A percentile compares a stretch with the other conserved stretches of the same genome.
Evolutionary conservation across 176 grass and related monocot species (phyloP).

Genomic region (Avena insularis): DNA sequence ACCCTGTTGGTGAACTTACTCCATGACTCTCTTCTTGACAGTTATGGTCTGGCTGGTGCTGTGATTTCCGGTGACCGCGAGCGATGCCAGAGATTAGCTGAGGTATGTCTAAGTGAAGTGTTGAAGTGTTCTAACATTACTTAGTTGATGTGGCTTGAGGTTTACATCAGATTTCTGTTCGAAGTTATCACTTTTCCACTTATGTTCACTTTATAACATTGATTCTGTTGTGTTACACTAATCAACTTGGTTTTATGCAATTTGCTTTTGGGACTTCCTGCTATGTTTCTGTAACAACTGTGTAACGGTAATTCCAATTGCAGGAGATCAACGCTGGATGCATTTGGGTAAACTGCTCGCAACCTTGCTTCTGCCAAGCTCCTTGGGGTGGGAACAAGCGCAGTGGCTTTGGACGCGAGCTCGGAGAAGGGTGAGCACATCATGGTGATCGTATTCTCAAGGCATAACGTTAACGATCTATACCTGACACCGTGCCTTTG

Average conservation of each 20-base stretch:
- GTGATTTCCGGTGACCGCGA: slow-evolving; percentile 79
- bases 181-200: not conserved
- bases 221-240: not conserved
- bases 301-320: not conserved
- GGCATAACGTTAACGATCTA: not conserved
- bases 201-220: slow-evolving; percentile 17
- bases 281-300: not conserved
- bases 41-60: slow-evolving; percentile 90
- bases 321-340: slow-evolving; percentile 76
- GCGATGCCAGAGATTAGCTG: slow-evolving; percentile 79
- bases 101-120: slow-evolving; percentile 67
- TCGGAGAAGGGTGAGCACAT: slow-evolving; percentile 80
- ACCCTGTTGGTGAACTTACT: not conserved
- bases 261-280: not conserved
- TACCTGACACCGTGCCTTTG: not conserved
- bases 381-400: slow-evolving; percentile 98
- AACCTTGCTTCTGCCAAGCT: slow-evolving; percentile 96
- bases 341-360: slow-evolving; percentile 97
- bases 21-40: not conserved
- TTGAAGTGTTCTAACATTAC: not conserved
- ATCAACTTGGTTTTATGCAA: not conserved
- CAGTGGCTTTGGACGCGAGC: slow-evolving; percentile 94
- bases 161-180: not conserved
- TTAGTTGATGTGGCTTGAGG: not conserved
- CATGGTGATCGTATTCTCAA: not conserved